Base-by-base conservation (phyloP, 2,329 filamentous ascomycete genomes). In the Karstenula rhodostoma region DNA sequence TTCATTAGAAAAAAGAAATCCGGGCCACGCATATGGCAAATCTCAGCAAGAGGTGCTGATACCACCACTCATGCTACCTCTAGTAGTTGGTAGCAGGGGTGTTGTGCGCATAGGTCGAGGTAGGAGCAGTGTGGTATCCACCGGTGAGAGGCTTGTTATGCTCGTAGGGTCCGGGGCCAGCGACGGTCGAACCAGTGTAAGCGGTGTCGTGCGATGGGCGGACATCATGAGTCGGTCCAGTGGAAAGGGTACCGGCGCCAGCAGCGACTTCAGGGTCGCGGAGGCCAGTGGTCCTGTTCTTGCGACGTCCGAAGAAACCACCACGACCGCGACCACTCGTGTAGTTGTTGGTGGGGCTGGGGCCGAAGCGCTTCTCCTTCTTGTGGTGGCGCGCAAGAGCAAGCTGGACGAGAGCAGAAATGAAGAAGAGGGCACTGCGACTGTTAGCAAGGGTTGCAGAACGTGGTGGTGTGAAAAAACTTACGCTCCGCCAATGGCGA, bases 401-500 rank as follows among this genome's bases (percentile, higher is more conserved):
- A 53, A 92, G 65, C 72, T 94, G 91, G 64, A 90, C 82, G 59
- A 89, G 74, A 55, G 91, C 87, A 52, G 91, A 92, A 72, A 92
- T 73, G 69, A 92, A 73, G 84, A 94, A 95, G 78, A 94, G 88
- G 80, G 91, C 77, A 51, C 88, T 91, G 35, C 12, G 9, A 19
- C 42, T n/a, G 25, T 67, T 55, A 67, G 60, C 61, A 44, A 23
- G n/a, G 29, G 27, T 48, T 15, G 50, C 37, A 19, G 8, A 46
- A 29, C 60, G 55, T 40, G 49, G 33, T 32, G n/a, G n/a, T n/a
- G n/a, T n/a, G 23, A 4, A n/a, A 23, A 40, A 33, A 81, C 84
- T 81, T 82, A 93, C 88, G 91, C 88, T 72, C 85, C 90, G 58
- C 93, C 86, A 61, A 97, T 90, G 32, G 93, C 82, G 17, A 95